phyloP scores from a whole-genome alignment of 2,329 filamentous ascomycete species.

The Colletotrichum abscissum region DNA sequence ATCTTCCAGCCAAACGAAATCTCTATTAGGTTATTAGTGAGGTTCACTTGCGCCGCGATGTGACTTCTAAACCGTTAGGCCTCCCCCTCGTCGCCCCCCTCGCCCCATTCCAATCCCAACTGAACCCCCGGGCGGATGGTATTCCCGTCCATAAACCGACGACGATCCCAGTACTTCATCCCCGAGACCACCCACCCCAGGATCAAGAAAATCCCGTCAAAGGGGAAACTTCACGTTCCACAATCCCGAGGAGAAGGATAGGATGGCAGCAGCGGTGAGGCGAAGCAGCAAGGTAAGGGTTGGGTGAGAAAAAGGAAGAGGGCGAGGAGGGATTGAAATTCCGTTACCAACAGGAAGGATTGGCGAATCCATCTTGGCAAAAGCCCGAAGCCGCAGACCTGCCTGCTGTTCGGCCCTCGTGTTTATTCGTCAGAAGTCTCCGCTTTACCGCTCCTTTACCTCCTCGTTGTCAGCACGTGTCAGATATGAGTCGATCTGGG shows the following conservation, averaged over 20 bases:
- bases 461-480: background rate
- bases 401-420: background rate
- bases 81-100: background rate
- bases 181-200: background rate
- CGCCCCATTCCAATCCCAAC: too few species aligned
- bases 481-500: background rate
- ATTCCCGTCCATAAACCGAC: slow-evolving; percentile 10
- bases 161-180: slow-evolving; percentile 22
- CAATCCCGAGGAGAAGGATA: background rate
- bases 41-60: background rate
- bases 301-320: background rate
- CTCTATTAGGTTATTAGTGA: background rate
- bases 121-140: background rate
- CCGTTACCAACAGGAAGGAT: slow-evolving; percentile 1
- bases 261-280: background rate
- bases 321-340: background rate
- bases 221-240: background rate
- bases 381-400: background rate
- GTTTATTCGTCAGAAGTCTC: background rate
- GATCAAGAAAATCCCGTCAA: background rate
- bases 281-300: background rate
- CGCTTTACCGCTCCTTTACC: background rate
- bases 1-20: slow-evolving; percentile 7
- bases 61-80: background rate
- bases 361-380: background rate